phyloP scores from a whole-genome alignment of 2,329 filamentous ascomycete species.

The Acrocalymma vagum region DNA sequence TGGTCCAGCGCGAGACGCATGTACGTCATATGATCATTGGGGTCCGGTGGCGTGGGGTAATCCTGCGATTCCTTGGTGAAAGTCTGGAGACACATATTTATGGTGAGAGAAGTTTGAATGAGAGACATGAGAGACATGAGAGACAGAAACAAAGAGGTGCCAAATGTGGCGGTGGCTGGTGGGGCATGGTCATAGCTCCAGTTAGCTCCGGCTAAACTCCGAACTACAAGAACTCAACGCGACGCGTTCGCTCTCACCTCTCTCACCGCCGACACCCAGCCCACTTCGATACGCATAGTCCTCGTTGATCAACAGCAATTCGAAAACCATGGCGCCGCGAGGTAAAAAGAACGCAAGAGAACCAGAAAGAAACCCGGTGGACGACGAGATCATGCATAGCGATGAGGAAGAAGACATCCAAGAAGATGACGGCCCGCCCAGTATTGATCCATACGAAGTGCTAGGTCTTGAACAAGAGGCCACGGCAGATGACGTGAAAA shows the following conservation, averaged over 20 bases:
- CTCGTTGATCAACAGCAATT: too few relatives aligned
- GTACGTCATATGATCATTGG: conserved; percentile 51
- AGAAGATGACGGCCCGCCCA: conserved; percentile 65
- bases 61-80: too few relatives aligned
- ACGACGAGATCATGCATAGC: conserved; percentile 58
- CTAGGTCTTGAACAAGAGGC: conserved; percentile 76
- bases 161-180: too few relatives aligned
- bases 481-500: conserved; percentile 82
- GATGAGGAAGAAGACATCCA: conserved; percentile 43
- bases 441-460: conserved; percentile 80
- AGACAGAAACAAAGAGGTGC: too few relatives aligned
- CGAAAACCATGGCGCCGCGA: conserved; percentile 15
- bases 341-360: conserved; percentile 1
- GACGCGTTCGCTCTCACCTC: conserved; percentile 29
- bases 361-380: conserved; percentile 9
- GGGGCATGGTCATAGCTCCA: conserved; percentile 21
- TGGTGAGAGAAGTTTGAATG: too few relatives aligned
- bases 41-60: too few relatives aligned
- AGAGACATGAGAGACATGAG: too few relatives aligned
- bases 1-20: conserved; percentile 79
- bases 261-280: conserved; percentile 12
- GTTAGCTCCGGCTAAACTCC: conserved; percentile 27
- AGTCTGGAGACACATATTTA: conserved; percentile 25
- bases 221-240: conserved; percentile 27
- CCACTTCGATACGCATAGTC: conserved; percentile 7